Base-by-base conservation (phyloP, 768 basidiomycete genomes). In the Pulveroboletus ravenelii region DNA sequence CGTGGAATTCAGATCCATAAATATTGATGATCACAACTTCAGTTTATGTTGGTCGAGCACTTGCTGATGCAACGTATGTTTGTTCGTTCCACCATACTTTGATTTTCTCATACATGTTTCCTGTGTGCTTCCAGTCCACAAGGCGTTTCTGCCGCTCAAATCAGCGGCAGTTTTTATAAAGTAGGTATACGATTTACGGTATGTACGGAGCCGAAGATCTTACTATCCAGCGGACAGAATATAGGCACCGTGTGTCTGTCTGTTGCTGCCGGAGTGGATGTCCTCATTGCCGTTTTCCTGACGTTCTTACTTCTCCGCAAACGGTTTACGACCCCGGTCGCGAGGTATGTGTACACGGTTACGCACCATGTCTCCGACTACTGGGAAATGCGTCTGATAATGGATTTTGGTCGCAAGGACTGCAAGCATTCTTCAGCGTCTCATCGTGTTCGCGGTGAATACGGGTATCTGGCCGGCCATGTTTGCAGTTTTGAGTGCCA, bases 381-480 rank as follows among this genome's bases (percentile, higher is more conserved):
- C 15, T 8, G 2, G 34, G 34, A 35, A 6, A 35, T 35, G 14
- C 14, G 7, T n/a, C 34, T 35, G 34, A 35, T 35, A 32, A 32
- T 32, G 31, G 10, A 32, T 23, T 8, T 29, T 30, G 18, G 10
- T 14, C 1, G 9, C 30, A 48, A 61, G 60, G 2, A 58, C 49
- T 5, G 17, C 23, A 6, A 31, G 45, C 38, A 23, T 45, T 15
- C 32, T 62, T 12, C 51, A 51, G 30, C 49, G 49, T 23, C 41
- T 62, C 3, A 35, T 29, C 3, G 25, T 59, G 6, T 59, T 62
- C 13, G 41, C 51, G 0, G 38, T 62, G 14, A 59, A 59, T 2
- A 51, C 41, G 0, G 71, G 78, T 1, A 71, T 82, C 15, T 77
- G 75, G 13, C 71, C 79, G 10, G 80, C 82, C 50, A 74, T 76